Evolutionary conservation across 306 rosid species (phyloP).

Genomic region (Phaseolus lunatus): DNA sequence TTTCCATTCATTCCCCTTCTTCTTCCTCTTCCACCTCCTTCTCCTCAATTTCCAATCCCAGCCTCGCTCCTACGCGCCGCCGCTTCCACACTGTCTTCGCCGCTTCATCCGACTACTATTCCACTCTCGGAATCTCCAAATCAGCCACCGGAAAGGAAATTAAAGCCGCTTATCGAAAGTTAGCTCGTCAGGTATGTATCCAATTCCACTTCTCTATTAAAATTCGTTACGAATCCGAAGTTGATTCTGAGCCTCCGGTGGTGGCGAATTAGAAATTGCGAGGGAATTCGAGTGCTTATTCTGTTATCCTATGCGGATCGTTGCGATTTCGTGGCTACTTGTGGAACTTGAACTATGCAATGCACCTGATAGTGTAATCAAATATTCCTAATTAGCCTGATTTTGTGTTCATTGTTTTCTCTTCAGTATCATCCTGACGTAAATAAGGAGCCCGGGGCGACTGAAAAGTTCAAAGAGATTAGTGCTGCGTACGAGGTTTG

Average conservation of each 20-base stretch:
- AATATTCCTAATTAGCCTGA: conserved; percentile 39
- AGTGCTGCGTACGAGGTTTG: conserved; percentile 96
- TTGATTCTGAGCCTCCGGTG: not conserved
- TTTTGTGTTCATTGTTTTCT: conserved; percentile 29
- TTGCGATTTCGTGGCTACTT: not conserved
- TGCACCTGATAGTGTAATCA: not conserved
- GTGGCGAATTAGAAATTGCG: not conserved
- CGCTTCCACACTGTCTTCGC: conserved; percentile 59
- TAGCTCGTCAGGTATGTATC: conserved; percentile 99
- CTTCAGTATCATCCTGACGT: conserved; percentile 96
- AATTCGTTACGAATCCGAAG: conserved; percentile 1
- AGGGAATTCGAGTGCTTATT: not conserved
- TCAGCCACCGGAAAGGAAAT: conserved; percentile 84
- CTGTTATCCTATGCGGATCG: not conserved
- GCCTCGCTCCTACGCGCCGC: conserved; percentile 46
- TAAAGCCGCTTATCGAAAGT: conserved; percentile 90
- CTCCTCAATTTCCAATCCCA: conserved; percentile 33
- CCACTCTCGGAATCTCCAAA: conserved; percentile 87
- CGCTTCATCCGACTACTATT: conserved; percentile 86
- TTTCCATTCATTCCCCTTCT: conserved; percentile 51
- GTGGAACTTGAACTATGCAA: conserved; percentile 3
- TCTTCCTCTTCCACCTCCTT: conserved; percentile 27
- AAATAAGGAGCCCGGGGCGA: conserved; percentile 95
- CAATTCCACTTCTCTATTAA: not conserved
- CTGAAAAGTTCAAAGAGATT: conserved; percentile 94